Conservation (phyloP, 164 flowering plant genomes). For the Magnolia officinalis region DNA sequence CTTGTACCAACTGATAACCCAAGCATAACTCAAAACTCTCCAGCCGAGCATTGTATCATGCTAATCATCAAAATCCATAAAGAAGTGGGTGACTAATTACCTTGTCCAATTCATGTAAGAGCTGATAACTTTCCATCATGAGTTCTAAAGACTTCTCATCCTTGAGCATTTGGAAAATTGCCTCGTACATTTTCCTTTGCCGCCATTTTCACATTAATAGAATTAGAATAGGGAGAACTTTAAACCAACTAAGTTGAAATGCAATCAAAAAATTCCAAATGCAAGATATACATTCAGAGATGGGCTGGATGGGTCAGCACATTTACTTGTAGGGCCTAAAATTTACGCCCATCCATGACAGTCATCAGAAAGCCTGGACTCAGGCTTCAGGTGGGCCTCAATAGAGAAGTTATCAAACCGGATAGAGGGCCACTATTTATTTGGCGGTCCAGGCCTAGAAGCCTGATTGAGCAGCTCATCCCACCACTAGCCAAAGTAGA, state of each 20-base stretch:
- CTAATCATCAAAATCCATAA: background rate
- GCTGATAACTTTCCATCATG: constrained; percentile 59
- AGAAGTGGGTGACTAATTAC: constrained; percentile 24
- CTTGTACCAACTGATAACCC: background rate
- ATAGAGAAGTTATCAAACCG: too few relatives aligned
- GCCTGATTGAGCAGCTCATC: too few relatives aligned
- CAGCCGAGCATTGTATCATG: background rate
- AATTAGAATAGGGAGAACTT: background rate
- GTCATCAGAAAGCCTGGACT: background rate
- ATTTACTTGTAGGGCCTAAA: background rate
- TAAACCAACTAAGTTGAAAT: background rate
- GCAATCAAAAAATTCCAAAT: background rate
- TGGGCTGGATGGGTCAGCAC: background rate
- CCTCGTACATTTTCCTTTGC: constrained; percentile 66
- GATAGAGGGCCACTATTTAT: too few relatives aligned
- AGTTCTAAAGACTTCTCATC: constrained; percentile 57
- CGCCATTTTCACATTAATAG: constrained; percentile 14
- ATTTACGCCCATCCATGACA: background rate
- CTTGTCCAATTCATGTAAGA: constrained; percentile 62
- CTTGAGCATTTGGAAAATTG: constrained; percentile 58
- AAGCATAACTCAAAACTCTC: background rate
- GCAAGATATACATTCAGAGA: background rate
- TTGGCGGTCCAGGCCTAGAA: too few relatives aligned
- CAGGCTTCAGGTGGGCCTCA: too few relatives aligned
- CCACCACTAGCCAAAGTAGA: too few relatives aligned